A percentile compares a stretch with the other conserved stretches of the same genome.
Conservation (phyloP, 2,329 filamentous ascomycete genomes). For the Westerdykella ornata region DNA sequence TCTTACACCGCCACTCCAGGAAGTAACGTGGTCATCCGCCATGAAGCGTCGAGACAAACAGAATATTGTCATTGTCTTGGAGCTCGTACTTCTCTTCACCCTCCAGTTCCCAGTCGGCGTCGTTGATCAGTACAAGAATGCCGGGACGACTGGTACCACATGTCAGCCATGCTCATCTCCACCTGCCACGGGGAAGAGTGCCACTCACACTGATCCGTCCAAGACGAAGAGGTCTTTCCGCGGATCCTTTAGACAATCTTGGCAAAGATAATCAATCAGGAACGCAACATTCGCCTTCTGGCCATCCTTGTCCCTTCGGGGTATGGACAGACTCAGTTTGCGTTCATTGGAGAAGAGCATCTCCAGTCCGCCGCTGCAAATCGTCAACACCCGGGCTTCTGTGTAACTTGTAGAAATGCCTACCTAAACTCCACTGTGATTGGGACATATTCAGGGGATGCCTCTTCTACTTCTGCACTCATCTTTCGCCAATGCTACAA, state of each 20-base stretch:
- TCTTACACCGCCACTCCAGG: too few relatives aligned
- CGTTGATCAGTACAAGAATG: conserved; percentile 93
- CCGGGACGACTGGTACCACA: conserved; percentile 72
- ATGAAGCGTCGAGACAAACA: conserved; percentile 95
- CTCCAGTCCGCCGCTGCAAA: conserved; percentile 72
- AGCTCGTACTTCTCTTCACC: conserved; percentile 87
- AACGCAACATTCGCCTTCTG: conserved; percentile 62
- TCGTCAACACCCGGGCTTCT: conserved; percentile 7
- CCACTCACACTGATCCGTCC: conserved; percentile 75
- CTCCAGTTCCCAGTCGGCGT: conserved; percentile 96
- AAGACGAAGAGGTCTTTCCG: conserved; percentile 85
- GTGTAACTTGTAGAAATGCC: conserved; percentile 13
- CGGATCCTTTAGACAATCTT: conserved; percentile 74
- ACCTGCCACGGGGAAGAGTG: background rate
- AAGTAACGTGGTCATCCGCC: conserved; percentile 57
- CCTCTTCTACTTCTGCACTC: conserved; percentile 8
- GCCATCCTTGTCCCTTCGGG: conserved; percentile 54
- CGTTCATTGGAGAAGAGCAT: conserved; percentile 83
- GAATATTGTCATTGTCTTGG: conserved; percentile 73
- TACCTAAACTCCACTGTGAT: conserved; percentile 72
- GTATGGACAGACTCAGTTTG: conserved; percentile 63
- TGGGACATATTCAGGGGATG: conserved; percentile 39
- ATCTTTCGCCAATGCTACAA: conserved; percentile 8
- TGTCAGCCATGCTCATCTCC: conserved; percentile 11
- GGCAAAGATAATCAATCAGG: conserved; percentile 72